Conservation (phyloP, 2,329 filamentous ascomycete genomes). For the Paraconiothyrium sp. region DNA sequence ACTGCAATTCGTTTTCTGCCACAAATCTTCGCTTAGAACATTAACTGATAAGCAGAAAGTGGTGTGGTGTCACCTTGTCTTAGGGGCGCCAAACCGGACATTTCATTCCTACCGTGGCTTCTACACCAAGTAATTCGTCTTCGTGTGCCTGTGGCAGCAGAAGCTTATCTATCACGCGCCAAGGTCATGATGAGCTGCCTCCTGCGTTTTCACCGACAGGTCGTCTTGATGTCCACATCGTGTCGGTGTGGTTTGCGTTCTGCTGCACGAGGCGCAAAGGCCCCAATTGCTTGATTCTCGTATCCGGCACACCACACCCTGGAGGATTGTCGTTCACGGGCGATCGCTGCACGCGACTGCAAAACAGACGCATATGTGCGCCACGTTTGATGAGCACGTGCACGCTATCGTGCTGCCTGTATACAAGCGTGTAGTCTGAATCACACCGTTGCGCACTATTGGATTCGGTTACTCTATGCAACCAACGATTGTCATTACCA, state of each 20-base stretch:
- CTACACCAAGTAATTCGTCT: neutral
- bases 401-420: neutral
- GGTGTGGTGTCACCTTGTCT: neutral
- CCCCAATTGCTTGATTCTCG: neutral
- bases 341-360: conserved; percentile 2
- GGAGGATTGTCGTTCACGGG: neutral
- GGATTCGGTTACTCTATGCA: neutral
- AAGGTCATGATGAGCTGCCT: neutral
- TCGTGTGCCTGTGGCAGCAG: neutral
- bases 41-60: neutral
- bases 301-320: neutral
- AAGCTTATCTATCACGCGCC: neutral
- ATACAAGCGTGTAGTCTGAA: neutral
- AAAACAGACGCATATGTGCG: neutral
- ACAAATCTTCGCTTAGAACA: neutral
- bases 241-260: neutral
- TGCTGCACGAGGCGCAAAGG: neutral
- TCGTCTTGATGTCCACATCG: neutral
- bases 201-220: neutral
- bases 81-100: neutral
- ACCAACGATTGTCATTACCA: neutral
- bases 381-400: neutral
- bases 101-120: conserved; percentile 8
- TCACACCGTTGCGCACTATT: conserved; percentile 3
- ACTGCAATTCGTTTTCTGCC: neutral